phyloP scores from a whole-genome alignment of 192 early-diverging fungal genomes.

The Coemansia biformis region DNA sequence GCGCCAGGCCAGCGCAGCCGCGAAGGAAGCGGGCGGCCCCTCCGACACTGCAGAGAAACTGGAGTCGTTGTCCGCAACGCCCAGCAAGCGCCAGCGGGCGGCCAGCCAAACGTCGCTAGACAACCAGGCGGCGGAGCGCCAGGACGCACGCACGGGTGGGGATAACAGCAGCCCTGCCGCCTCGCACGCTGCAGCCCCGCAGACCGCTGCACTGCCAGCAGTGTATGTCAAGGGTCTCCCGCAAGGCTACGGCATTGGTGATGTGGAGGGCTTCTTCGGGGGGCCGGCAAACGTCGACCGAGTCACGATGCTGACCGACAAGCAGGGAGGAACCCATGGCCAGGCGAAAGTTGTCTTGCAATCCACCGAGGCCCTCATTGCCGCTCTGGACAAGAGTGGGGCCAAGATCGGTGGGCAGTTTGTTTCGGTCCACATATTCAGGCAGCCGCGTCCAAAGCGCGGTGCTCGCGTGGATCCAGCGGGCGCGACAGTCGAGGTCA shows the following conservation, averaged over 20 bases:
- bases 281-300: constrained; percentile 3
- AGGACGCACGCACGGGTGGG: too few species aligned
- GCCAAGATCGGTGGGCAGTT: constrained; percentile 11
- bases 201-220: too few species aligned
- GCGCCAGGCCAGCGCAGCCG: background rate
- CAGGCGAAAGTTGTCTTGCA: constrained; percentile 21
- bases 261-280: constrained; percentile 20
- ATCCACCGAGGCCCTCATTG: constrained; percentile 14
- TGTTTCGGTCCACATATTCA: constrained; percentile 35
- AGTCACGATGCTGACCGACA: constrained; percentile 15
- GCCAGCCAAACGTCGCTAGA: background rate
- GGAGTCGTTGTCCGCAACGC: too few species aligned
- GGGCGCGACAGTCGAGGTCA: constrained; percentile 14
- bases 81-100: constrained; percentile 6
- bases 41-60: background rate
- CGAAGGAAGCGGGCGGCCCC: background rate
- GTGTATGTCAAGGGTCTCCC: constrained; percentile 36
- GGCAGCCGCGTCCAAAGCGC: constrained; percentile 3
- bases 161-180: too few species aligned
- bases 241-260: background rate
- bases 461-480: background rate
- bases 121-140: background rate
- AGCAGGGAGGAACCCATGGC: constrained; percentile 22
- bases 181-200: too few species aligned
- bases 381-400: constrained; percentile 38